These are phyloP conservation scores for Fraxinus latifolia DNA, from an alignment of 305 asterid genomes.

Conservation along the genomic window DNA sequence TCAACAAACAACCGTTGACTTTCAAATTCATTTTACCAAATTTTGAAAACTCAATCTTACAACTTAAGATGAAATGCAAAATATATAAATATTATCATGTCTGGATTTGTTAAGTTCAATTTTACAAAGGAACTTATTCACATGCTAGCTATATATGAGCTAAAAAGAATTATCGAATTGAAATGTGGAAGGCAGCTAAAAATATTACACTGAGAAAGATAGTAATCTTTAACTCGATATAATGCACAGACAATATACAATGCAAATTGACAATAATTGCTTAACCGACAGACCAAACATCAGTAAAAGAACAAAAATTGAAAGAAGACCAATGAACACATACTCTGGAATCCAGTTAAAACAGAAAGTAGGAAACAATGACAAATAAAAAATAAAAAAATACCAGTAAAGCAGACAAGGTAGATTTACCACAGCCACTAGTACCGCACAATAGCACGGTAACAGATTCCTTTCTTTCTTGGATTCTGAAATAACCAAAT, in stretches of 20 bases:
- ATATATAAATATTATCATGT: not conserved
- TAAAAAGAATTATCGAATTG: not conserved
- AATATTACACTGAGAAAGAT: not conserved
- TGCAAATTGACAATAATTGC: not conserved
- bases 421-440: conserved; percentile 96
- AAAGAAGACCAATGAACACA: not conserved
- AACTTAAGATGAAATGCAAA: not conserved
- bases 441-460: conserved; percentile 89
- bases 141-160: conserved; percentile 2
- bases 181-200: not conserved
- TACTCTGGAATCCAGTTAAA: not conserved
- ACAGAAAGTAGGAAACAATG: not conserved
- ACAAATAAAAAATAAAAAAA: not conserved
- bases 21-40: not conserved
- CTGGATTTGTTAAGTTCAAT: not conserved
- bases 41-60: not conserved
- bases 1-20: not conserved
- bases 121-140: not conserved
- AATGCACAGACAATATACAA: not conserved
- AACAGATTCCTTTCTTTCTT: conserved; percentile 84
- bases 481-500: conserved; percentile 49
- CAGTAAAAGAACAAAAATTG: not conserved
- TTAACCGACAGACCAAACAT: not conserved
- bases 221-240: too few relatives aligned
- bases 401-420: conserved; percentile 92